Evolutionary conservation across 2,329 filamentous ascomycete species (phyloP).

Genomic region (Penicillium sp.): DNA sequence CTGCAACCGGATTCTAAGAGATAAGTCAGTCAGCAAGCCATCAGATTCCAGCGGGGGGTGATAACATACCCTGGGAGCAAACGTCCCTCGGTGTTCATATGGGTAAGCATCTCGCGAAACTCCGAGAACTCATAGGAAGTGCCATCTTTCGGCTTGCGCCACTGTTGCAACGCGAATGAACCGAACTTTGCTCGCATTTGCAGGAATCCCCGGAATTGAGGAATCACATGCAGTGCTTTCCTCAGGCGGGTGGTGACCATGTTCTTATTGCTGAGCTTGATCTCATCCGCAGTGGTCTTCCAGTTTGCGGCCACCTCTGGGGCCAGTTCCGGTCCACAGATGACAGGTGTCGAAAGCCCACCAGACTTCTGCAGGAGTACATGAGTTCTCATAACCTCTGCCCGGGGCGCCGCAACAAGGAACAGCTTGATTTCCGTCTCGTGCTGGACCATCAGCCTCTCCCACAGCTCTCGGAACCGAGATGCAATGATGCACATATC

Average conservation of each 20-base stretch:
- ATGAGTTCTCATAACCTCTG: conserved; percentile 17
- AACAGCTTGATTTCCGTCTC: conserved; percentile 33
- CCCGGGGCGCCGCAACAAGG: conserved; percentile 29
- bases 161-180: conserved; percentile 38
- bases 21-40: neutral
- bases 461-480: conserved; percentile 28
- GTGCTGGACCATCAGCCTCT: conserved; percentile 25
- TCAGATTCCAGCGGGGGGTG: neutral
- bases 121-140: conserved; percentile 34
- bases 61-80: conserved; percentile 37
- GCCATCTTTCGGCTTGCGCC: conserved; percentile 26
- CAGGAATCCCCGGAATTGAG: conserved; percentile 30
- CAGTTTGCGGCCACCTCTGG: neutral
- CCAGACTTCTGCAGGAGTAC: conserved; percentile 24
- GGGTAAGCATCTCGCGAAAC: conserved; percentile 39
- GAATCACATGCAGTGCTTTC: conserved; percentile 23
- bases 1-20: conserved; percentile 22
- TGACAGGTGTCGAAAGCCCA: conserved; percentile 16
- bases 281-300: neutral
- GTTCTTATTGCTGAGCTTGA: conserved; percentile 1
- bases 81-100: conserved; percentile 34
- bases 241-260: neutral
- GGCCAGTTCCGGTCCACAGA: conserved; percentile 15
- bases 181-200: conserved; percentile 45
- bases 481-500: conserved; percentile 37